Base-by-base conservation (phyloP, 176 grass and related monocot genomes). In the Tuctoria greenei region DNA sequence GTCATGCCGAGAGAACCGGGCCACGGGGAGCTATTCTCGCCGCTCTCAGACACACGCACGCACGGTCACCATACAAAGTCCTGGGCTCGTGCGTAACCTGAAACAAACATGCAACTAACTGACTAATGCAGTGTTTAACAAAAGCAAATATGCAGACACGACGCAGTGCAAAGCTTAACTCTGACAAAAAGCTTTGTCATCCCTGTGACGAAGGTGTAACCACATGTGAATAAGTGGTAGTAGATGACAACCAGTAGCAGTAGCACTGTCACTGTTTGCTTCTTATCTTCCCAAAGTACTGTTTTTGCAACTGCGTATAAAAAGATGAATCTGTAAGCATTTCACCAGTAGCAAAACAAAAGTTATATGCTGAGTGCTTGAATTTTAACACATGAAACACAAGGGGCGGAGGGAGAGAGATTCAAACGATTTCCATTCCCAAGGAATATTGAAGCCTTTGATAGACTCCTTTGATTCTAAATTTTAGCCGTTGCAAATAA, bases 211-310 rank as follows among this genome's bases (percentile, higher is more conserved):
- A 95, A 79, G 38, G 91, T 99, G 86, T 90, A 94, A 66, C 95
- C 91, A 83, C 86, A 92, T 79, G 85, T 78, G 82, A 99, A 95
- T 71, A 99, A 99, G 70, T 99, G 90, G 73, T 92, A 90, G 85
- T 99, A 99, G 21, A 92, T 78, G 59, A 81, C 72, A 67, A 83
- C 87, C 75, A 94, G 75, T 60, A 95, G 72, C 58, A 92, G 52
- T 63, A 99, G 60, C 55, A 84, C 73, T 80, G 89, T 89, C 50
- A 99, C 68, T 6, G 86, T 92, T 68, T 86, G 89, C 77, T 95
- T 99, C 76, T 73, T 77, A 76, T 99, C 95, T 72, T 95, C 91
- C 95, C 95, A 95, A 70, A 99, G 91, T 75, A 99, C 24, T 52
- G 91, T 99, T 72, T 90, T 88, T 36, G 95, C 91, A 80, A 99